Base-by-base conservation (phyloP, 2,329 filamentous ascomycete species). In the Ceratocystis alfenasii region DNA sequence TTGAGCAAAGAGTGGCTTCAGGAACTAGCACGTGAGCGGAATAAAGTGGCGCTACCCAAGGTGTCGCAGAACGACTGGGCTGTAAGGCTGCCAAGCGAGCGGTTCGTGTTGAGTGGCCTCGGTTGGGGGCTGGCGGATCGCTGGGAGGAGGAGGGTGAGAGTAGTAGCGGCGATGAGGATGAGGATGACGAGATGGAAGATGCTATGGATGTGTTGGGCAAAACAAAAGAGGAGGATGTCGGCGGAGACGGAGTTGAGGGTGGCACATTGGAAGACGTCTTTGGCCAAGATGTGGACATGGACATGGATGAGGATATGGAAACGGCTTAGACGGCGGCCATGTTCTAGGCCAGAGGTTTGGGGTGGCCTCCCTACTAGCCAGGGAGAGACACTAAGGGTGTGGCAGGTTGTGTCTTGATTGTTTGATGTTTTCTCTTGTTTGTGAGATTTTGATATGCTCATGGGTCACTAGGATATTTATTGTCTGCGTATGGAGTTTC, bases 1-100 rank as follows among this genome's bases (percentile, higher is more conserved):
- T 77, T 83, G 63, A 83, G 79, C 74, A 92, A 92, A 73, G 89
- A 93, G 70, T 91, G 88, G 74, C 80, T 92, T 77, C 77, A 86
- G 66, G 87, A 91, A 73, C 78, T 90, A n/a, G 89, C 88, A 12
- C 79, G 81, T 69, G 85, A 88, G 72, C 78, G 86, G 69, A 91
- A 91, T 75, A 83, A 83, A 70, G 78, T 87, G 33, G 81, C 80
- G 0, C 75, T 91, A 69, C 86, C 86, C 22, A 80, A 81, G 68
- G 81, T 88, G 17, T 77, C 82, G 12, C 79, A 82, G 53, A 83
- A 82, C 71, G 86, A 88, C 72, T 88, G 85, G 84, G 86, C 86
- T 28, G 80, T 87, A 5, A 76, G 86, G 10, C 74, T 88, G 68
- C 86, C 86, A 1, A 84, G 82, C 70, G 86, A 88, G 76, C 80